Evolutionary conservation across 257 asterid genomes (phyloP).

Genomic region (Thymus mandschuricus): DNA sequence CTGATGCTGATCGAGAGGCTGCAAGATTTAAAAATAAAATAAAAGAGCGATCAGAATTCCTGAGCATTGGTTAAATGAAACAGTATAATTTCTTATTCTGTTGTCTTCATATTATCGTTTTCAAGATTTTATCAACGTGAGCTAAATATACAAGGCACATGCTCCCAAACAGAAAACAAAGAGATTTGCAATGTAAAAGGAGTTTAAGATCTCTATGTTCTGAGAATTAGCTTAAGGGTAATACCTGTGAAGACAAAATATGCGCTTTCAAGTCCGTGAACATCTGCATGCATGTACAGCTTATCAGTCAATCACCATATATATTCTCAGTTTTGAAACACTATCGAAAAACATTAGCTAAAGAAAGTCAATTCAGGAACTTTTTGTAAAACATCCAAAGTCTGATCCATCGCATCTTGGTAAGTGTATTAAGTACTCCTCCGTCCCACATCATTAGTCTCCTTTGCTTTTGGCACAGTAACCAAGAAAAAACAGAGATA

Average conservation of each 20-base stretch:
- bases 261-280: conserved; percentile 84
- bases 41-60: conserved; percentile 28
- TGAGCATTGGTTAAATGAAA: conserved; percentile 9
- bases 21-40: conserved; percentile 34
- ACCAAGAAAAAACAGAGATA: no score
- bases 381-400: not conserved
- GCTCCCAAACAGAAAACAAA: not conserved
- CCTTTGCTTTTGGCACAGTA: no score
- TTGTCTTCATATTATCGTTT: not conserved
- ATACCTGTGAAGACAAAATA: conserved; percentile 88
- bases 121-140: not conserved
- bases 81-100: not conserved
- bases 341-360: conserved; percentile 1
- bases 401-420: conserved; percentile 13
- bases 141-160: not conserved
- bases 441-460: no score
- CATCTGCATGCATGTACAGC: conserved; percentile 61
- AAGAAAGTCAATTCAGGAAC: not conserved
- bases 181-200: conserved; percentile 5
- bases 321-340: conserved; percentile 19
- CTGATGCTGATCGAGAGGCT: conserved; percentile 89
- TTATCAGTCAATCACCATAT: conserved; percentile 24
- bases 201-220: conserved; percentile 16
- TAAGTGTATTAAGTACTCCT: not conserved
- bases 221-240: conserved; percentile 14